Conservation (phyloP, 2,329 filamentous ascomycete species). For the Phialemonium atrogriseum region DNA sequence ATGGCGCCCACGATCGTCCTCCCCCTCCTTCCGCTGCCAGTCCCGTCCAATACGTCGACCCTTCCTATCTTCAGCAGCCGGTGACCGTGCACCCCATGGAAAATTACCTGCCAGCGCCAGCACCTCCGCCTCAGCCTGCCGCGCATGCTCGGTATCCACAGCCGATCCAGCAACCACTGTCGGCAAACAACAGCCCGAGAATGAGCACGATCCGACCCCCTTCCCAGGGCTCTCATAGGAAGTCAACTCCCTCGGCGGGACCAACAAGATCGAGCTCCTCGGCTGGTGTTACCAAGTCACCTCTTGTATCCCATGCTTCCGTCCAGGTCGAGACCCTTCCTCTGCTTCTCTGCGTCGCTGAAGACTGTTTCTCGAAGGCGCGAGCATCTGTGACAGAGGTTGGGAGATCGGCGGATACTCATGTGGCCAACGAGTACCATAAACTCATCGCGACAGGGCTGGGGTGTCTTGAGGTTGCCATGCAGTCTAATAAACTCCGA, state of each 20-base stretch:
- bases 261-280: slow-evolving; percentile 14
- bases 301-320: slow-evolving; percentile 30
- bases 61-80: slow-evolving; percentile 14
- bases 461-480: slow-evolving; percentile 61
- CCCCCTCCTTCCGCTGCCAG: slow-evolving; percentile 9
- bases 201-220: slow-evolving; percentile 9
- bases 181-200: slow-evolving; percentile 7
- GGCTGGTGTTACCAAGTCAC: slow-evolving; percentile 19
- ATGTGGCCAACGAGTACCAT: slow-evolving; percentile 57
- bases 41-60: slow-evolving; percentile 20
- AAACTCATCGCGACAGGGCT: slow-evolving; percentile 64
- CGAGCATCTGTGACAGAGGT: slow-evolving; percentile 43
- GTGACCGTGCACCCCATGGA: slow-evolving; percentile 11
- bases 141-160: slow-evolving; percentile 6
- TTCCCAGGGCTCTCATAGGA: slow-evolving; percentile 8
- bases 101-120: slow-evolving; percentile 1
- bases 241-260: slow-evolving; percentile 8
- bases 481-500: slow-evolving; percentile 51
- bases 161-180: slow-evolving; percentile 5
- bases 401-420: slow-evolving; percentile 39
- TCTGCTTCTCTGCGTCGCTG: slow-evolving; percentile 61
- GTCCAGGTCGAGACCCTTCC: slow-evolving; percentile 43
- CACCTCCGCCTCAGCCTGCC: slow-evolving; percentile 4
- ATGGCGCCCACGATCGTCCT: slow-evolving; percentile 14
- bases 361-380: slow-evolving; percentile 66